Evolutionary conservation across 2,329 filamentous ascomycete genomes (phyloP).

Genomic region (Fusarium sp.): DNA sequence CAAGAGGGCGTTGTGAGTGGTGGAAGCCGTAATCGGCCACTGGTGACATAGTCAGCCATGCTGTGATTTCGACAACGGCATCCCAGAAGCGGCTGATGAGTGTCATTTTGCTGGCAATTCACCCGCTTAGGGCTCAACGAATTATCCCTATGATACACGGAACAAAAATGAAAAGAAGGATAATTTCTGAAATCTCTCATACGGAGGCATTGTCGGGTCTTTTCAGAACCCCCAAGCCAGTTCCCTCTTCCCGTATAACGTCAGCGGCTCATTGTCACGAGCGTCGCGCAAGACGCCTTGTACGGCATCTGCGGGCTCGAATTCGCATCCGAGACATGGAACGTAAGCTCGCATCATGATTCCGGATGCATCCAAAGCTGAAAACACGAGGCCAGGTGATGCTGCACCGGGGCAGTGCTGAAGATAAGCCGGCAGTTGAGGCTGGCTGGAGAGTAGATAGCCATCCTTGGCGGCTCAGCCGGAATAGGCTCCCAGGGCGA

Average conservation of each 20-base stretch:
- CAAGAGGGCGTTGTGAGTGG: slow-evolving; percentile 28
- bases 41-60: slow-evolving; percentile 42
- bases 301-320: neutral
- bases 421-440: neutral
- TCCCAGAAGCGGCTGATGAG: slow-evolving; percentile 41
- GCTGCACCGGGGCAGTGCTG: too few relatives aligned
- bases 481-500: too few relatives aligned
- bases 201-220: neutral
- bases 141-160: neutral
- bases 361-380: slow-evolving; percentile 11
- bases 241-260: too few relatives aligned
- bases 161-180: too few relatives aligned
- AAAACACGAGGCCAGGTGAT: slow-evolving; percentile 9
- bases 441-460: neutral
- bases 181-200: too few relatives aligned
- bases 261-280: neutral
- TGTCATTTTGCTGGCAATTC: slow-evolving; percentile 25
- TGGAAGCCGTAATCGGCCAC: slow-evolving; percentile 11
- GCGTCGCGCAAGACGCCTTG: neutral
- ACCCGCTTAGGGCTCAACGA: neutral
- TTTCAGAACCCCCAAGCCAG: neutral
- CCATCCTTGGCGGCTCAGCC: neutral
- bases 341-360: neutral
- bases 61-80: slow-evolving; percentile 30
- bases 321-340: neutral